phyloP scores from a whole-genome alignment of 495 filamentous ascomycete genomes.

The Talaromyces borbonicus region DNA sequence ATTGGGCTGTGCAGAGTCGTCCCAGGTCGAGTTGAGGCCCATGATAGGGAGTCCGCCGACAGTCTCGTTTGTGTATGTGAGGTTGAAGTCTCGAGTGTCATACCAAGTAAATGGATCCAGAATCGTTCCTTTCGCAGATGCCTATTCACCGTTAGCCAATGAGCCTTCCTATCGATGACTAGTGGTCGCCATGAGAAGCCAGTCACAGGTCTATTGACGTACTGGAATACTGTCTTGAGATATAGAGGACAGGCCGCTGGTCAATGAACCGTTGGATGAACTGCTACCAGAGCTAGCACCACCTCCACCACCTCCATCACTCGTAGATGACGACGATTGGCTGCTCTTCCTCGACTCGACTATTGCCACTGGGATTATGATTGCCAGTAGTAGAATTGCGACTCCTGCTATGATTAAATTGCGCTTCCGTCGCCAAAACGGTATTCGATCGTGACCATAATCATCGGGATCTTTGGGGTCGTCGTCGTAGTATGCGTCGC shows the following conservation, averaged over 20 bases:
- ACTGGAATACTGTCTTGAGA: conserved; percentile 54
- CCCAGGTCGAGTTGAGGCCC: conserved; percentile 80
- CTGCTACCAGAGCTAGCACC: background rate
- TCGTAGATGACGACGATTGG: conserved; percentile 11
- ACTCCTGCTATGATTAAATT: conserved; percentile 30
- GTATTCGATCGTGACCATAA: conserved; percentile 5
- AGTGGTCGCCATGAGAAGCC: too few species aligned
- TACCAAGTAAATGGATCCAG: conserved; percentile 92
- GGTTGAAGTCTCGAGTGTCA: conserved; percentile 84
- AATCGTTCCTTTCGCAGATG: conserved; percentile 58
- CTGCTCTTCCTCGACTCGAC: conserved; percentile 58
- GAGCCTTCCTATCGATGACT: background rate
- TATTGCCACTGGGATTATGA: conserved; percentile 67
- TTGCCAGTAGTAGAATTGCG: conserved; percentile 52
- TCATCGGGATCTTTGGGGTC: background rate
- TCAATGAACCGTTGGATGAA: conserved; percentile 30
- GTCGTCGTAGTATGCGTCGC: background rate
- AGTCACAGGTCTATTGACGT: background rate
- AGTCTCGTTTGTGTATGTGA: conserved; percentile 80
- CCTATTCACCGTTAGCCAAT: conserved; percentile 13
- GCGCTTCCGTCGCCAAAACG: conserved; percentile 31
- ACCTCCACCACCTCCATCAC: background rate
- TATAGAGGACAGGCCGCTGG: conserved; percentile 48
- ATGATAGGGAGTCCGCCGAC: conserved; percentile 82
- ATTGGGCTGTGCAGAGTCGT: conserved; percentile 73